Percentiles rank a stretch among this genome's conserved stretches.
Evolutionary conservation across 345 rosid species (phyloP).

Genomic region (Brassica incana): DNA sequence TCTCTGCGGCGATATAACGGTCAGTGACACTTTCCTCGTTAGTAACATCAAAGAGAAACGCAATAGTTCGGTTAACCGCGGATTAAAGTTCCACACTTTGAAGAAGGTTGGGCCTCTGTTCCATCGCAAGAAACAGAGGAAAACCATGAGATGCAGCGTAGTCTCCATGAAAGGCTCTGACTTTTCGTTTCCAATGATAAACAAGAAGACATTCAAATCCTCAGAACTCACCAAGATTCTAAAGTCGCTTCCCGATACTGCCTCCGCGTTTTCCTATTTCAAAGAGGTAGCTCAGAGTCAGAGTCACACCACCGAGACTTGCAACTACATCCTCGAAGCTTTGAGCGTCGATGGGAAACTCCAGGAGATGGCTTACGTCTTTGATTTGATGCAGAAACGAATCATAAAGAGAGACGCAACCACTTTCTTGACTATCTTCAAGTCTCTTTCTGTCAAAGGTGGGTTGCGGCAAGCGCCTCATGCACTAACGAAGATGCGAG

Average conservation of each 20-base stretch:
- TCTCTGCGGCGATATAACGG: constrained; percentile 37
- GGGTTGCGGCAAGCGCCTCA: constrained; percentile 63
- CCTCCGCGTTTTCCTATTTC: constrained; percentile 62
- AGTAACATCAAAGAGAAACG: constrained; percentile 27
- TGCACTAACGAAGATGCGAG: constrained; percentile 61
- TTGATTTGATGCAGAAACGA: constrained; percentile 76
- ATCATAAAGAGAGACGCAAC: constrained; percentile 61
- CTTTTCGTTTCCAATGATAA: constrained; percentile 31
- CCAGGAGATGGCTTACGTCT: constrained; percentile 69
- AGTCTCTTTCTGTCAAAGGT: constrained; percentile 55
- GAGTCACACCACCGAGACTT: constrained; percentile 61
- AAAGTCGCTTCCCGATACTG: constrained; percentile 54
- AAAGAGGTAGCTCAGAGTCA: constrained; percentile 53
- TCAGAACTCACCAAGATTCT: constrained; percentile 47
- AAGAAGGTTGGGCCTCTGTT: constrained; percentile 40
- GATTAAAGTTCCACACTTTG: constrained; percentile 40
- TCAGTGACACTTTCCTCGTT: constrained; percentile 33
- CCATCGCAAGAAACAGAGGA: constrained; percentile 46
- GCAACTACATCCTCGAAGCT: constrained; percentile 79
- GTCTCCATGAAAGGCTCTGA: constrained; percentile 41
- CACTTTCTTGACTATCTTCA: constrained; percentile 67
- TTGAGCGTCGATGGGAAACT: constrained; percentile 60
- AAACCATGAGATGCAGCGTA: constrained; percentile 39
- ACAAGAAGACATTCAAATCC: constrained; percentile 33
- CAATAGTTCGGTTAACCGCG: constrained; percentile 24